Conservation (phyloP, 768 basidiomycete genomes). For the Hericium coralloides region DNA sequence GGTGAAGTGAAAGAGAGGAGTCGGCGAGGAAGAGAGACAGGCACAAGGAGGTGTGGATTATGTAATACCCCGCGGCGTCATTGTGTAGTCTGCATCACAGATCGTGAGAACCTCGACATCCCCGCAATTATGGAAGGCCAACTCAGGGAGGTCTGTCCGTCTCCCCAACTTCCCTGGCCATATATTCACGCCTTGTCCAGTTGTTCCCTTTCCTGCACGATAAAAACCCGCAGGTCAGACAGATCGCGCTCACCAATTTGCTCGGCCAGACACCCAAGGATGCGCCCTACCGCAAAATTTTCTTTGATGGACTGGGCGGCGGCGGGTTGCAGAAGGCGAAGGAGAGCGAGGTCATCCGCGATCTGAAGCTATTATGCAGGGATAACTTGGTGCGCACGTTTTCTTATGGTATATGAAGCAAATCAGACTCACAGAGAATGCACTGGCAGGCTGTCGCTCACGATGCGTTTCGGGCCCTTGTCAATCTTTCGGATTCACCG, state of each 20-base stretch:
- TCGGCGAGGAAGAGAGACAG: not conserved
- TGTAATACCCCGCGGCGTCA: too few relatives aligned
- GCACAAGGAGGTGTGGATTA: not conserved
- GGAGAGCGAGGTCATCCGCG: conserved; percentile 63
- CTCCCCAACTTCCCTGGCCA: too few relatives aligned
- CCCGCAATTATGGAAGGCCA: conserved; percentile 8
- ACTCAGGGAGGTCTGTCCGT: conserved; percentile 13
- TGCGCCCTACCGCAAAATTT: conserved; percentile 64
- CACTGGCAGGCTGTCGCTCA: conserved; percentile 70
- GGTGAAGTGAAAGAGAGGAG: not conserved
- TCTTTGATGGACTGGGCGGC: conserved; percentile 52
- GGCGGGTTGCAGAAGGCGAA: conserved; percentile 49
- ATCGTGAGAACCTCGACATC: not conserved
- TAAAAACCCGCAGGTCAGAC: conserved; percentile 78
- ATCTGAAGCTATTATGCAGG: conserved; percentile 79
- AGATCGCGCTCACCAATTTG: conserved; percentile 78
- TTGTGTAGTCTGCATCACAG: not conserved
- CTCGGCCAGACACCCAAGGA: conserved; percentile 69
- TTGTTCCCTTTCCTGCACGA: conserved; percentile 81
- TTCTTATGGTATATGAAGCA: not conserved
- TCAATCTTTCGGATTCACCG: conserved; percentile 87
- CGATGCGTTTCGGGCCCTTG: conserved; percentile 88
- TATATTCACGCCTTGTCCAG: conserved; percentile 24
- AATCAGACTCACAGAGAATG: not conserved
- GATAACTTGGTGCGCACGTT: conserved; percentile 65